These are phyloP conservation scores for Candida rishiriensis DNA, from an alignment of 805 yeast genomes.

Conservation along the genomic window DNA sequence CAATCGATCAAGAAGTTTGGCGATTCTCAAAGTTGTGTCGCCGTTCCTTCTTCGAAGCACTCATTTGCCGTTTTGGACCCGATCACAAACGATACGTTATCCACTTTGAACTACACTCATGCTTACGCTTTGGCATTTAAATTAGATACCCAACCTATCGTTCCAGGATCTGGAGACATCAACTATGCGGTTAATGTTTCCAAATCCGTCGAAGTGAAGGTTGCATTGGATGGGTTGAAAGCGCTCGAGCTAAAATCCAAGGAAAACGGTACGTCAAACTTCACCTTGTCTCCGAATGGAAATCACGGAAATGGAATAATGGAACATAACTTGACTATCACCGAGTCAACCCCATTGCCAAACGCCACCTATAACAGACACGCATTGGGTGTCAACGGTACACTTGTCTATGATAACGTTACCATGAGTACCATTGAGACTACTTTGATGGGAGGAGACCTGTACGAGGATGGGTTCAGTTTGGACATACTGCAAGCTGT, in stretches of 20 bases:
- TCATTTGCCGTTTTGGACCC: slow-evolving; percentile 24
- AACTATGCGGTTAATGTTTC: slow-evolving; percentile 28
- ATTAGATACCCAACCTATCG: slow-evolving; percentile 15
- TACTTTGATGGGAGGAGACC: not conserved
- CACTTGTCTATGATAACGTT: slow-evolving; percentile 25
- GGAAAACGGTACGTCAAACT: slow-evolving; percentile 45
- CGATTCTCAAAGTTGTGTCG: slow-evolving; percentile 30
- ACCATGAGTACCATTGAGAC: slow-evolving; percentile 7
- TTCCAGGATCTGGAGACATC: slow-evolving; percentile 18
- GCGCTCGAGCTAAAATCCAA: slow-evolving; percentile 23
- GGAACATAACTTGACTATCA: slow-evolving; percentile 30
- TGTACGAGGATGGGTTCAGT: too few relatives aligned
- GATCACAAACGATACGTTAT: slow-evolving; percentile 11
- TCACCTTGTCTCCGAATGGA: slow-evolving; percentile 39
- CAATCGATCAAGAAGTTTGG: slow-evolving; percentile 38
- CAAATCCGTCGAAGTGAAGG: slow-evolving; percentile 15
- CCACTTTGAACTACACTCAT: slow-evolving; percentile 17
- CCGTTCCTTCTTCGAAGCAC: slow-evolving; percentile 21
- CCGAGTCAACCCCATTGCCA: slow-evolving; percentile 19
- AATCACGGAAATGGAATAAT: slow-evolving; percentile 42
- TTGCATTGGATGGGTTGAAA: slow-evolving; percentile 17
- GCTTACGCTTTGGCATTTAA: slow-evolving; percentile 30
- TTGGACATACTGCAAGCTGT: too few relatives aligned
- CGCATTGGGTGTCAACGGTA: slow-evolving; percentile 29
- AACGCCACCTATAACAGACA: slow-evolving; percentile 24